Conservation (phyloP, 2,329 filamentous ascomycete genomes). For the Lasiodiplodia sp. region DNA sequence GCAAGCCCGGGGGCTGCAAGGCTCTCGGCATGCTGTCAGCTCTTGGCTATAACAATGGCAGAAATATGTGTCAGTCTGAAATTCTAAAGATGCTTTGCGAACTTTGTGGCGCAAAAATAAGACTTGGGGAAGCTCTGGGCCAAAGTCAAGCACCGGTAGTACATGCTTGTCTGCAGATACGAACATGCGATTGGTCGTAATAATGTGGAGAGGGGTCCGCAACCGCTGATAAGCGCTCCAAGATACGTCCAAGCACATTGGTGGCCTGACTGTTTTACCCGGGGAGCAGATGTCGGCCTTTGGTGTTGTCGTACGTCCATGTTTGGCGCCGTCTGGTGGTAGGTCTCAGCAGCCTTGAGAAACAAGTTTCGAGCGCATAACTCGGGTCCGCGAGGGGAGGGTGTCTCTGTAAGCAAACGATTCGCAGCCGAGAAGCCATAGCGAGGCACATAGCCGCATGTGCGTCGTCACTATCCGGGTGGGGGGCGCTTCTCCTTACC, state of each 20-base stretch:
- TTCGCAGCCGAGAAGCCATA: too few relatives aligned
- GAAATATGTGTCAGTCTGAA: background rate
- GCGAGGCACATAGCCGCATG: too few relatives aligned
- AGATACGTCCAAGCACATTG: too few relatives aligned
- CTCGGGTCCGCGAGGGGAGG: too few relatives aligned
- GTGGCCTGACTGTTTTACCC: background rate
- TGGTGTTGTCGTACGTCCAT: background rate
- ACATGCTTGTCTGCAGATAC: background rate
- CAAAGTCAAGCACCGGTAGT: background rate
- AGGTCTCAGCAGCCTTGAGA: too few relatives aligned
- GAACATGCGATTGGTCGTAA: background rate
- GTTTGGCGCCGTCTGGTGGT: background rate
- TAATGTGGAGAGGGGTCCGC: background rate
- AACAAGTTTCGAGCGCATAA: too few relatives aligned
- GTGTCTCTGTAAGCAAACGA: too few relatives aligned
- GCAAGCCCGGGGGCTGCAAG: background rate
- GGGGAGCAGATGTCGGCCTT: background rate
- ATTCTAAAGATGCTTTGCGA: background rate
- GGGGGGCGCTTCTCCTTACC: background rate
- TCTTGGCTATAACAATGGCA: too few relatives aligned
- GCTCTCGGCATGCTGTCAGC: background rate
- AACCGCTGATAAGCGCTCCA: conserved; percentile 2
- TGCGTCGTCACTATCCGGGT: too few relatives aligned
- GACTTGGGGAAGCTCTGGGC: background rate
- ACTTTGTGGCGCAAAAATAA: background rate